Evolutionary conservation across 257 asterid genomes (phyloP).

Genomic region (Ajuga chamaepitys): DNA sequence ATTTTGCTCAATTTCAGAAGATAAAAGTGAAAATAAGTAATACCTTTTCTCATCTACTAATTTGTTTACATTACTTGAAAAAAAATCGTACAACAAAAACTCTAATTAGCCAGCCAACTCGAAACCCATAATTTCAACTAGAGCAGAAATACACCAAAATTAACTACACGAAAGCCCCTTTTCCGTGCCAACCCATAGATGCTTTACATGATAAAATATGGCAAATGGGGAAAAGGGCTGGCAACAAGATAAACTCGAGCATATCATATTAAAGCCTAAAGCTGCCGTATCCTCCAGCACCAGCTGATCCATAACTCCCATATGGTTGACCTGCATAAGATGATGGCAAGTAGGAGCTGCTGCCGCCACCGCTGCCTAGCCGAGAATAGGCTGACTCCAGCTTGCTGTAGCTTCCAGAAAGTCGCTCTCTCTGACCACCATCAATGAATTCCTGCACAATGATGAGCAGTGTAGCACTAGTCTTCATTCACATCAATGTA

Average conservation of each 20-base stretch:
- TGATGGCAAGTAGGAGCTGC: constrained; percentile 49
- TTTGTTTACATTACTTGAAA: neutral
- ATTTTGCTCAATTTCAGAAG: too few species aligned
- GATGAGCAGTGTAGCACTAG: neutral
- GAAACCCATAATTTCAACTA: neutral
- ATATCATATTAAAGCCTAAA: constrained; percentile 39
- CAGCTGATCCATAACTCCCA: constrained; percentile 62
- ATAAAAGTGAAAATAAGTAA: too few species aligned
- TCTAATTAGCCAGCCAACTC: neutral
- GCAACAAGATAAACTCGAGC: neutral
- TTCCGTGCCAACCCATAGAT: neutral
- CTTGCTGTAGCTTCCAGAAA: constrained; percentile 28
- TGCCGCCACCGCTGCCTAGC: constrained; percentile 16
- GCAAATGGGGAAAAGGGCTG: neutral
- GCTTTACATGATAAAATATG: constrained; percentile 19
- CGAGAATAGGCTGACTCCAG: constrained; percentile 56
- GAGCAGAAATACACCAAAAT: neutral
- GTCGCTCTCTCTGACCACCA: constrained; percentile 48
- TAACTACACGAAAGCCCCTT: constrained; percentile 8
- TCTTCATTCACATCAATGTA: neutral
- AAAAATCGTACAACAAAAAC: neutral
- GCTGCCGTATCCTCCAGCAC: constrained; percentile 55
- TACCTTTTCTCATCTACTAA: neutral
- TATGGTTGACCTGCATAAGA: constrained; percentile 43
- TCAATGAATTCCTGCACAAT: constrained; percentile 54